These are phyloP conservation scores for Rhododendron vialii DNA, from an alignment of 148 eudicot species.

Conservation along the genomic window DNA sequence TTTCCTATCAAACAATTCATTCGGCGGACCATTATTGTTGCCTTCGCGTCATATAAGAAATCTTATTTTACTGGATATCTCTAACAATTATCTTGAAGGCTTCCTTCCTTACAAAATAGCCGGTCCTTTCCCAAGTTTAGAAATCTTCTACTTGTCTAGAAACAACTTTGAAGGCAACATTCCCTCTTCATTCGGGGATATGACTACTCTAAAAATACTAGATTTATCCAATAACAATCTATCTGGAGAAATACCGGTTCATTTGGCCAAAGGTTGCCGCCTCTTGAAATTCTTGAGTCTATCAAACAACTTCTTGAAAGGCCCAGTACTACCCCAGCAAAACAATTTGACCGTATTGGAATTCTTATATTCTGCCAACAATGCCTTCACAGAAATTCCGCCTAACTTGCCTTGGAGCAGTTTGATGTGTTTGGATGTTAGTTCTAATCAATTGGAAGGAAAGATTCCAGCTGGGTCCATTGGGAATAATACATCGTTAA, in stretches of 20 bases:
- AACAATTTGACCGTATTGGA: not conserved
- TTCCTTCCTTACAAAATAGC: not conserved
- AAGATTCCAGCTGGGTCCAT: not conserved
- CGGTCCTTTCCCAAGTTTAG: not conserved
- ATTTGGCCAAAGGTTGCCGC: not conserved
- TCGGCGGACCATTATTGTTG: not conserved
- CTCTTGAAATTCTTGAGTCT: not conserved
- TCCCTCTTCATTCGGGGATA: not conserved
- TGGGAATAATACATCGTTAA: not conserved
- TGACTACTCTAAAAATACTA: not conserved
- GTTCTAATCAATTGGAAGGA: constrained; percentile 2
- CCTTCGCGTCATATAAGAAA: not conserved
- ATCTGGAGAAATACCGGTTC: not conserved
- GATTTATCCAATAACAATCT: not conserved
- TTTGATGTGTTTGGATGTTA: not conserved
- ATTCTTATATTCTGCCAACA: not conserved
- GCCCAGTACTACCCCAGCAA: not conserved
- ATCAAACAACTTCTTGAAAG: constrained; percentile 7
- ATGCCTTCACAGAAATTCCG: not conserved
- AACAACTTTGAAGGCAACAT: constrained; percentile 8
- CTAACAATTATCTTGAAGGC: not conserved
- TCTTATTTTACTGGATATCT: no score
- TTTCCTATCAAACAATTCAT: not conserved
- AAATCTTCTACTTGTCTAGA: not conserved
- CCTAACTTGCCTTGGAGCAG: not conserved